phyloP scores from a whole-genome alignment of 805 yeast genomes.

The Ogataea haglerorum region DNA sequence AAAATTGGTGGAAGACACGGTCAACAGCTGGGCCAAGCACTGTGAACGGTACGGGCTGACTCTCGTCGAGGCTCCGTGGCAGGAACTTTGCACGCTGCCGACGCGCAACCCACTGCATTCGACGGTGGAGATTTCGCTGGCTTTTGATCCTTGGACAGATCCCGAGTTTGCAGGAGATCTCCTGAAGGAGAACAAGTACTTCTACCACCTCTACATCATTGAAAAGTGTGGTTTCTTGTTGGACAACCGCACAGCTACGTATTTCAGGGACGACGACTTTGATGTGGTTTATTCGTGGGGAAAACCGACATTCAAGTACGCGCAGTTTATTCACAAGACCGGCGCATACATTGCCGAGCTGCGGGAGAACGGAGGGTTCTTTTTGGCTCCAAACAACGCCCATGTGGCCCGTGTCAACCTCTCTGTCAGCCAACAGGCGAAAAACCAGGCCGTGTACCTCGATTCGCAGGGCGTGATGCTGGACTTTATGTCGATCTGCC shows the following conservation, averaged over 20 bases:
- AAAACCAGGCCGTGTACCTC: constrained; percentile 35
- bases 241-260: constrained; percentile 73
- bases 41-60: constrained; percentile 83
- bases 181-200: constrained; percentile 52
- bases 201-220: constrained; percentile 74
- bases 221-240: constrained; percentile 69
- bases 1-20: constrained; percentile 73
- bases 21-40: constrained; percentile 72
- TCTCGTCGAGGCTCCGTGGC: constrained; percentile 88
- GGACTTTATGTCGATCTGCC: constrained; percentile 61
- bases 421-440: constrained; percentile 29
- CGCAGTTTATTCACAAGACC: constrained; percentile 84
- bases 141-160: constrained; percentile 70
- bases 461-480: constrained; percentile 76
- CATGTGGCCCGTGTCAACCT: constrained; percentile 73
- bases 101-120: constrained; percentile 84
- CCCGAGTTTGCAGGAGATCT: constrained; percentile 46
- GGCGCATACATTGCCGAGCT: constrained; percentile 91
- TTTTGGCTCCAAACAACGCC: constrained; percentile 82
- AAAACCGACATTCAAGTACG: constrained; percentile 70
- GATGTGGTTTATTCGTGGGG: constrained; percentile 92
- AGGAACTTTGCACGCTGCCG: constrained; percentile 76
- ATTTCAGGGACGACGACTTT: constrained; percentile 47
- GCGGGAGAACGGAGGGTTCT: constrained; percentile 70
- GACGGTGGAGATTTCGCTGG: constrained; percentile 62